Evolutionary conservation across 1,139 yeast genomes (phyloP), one percentile per base, ranked within the genome.

Genomic region (Starmera stellimalicola): DNA sequence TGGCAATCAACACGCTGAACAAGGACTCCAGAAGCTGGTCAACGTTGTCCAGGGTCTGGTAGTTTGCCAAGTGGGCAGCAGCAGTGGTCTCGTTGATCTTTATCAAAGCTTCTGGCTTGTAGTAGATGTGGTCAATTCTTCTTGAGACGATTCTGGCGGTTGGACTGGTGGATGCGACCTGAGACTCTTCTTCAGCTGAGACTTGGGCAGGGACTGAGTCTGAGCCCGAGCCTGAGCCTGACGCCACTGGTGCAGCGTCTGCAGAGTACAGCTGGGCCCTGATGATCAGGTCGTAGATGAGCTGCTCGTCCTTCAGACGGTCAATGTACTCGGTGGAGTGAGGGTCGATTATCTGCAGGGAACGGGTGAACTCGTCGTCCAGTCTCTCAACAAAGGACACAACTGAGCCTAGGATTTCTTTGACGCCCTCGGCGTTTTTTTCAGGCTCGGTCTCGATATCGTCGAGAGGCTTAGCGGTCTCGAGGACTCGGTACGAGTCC

Each of bases 271-370:
- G 60, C 64, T 93, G 98, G 24, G 87, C 77, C 54, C 95, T 77
- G 39, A 91, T 71, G 44, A 91, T 72, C 54, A 85, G 68, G 37
- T 70, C 68, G 64, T 88, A 91, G 37, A 91, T 68, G 31, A 65
- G 64, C 42, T 77, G 70, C 63, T 91, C 98, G 59, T 88, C 95
- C 58, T 82, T 80, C 56, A 93, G 72, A 57, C 97, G 75, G 48
- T 81, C 87, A 46, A 91, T 74, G 59, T 91, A 93, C 58, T 93
- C 98, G 40, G 84, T 78, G 20, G 97, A 83, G 57, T 91, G 97
- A 33, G 96, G 95, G 57, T 91, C 97, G 49, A 85, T 78, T 48
- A 76, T 75, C 57, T 88, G 88, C 50, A 91, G 70, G 33, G 94
- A 85, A 48, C 81, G 77, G 43, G 83, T 82, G 51, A 88, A 80